Evolutionary conservation across 768 basidiomycete genomes (phyloP), one percentile per base, ranked within the genome.

Genomic region (Boletus pseudo-olivaceus): DNA sequence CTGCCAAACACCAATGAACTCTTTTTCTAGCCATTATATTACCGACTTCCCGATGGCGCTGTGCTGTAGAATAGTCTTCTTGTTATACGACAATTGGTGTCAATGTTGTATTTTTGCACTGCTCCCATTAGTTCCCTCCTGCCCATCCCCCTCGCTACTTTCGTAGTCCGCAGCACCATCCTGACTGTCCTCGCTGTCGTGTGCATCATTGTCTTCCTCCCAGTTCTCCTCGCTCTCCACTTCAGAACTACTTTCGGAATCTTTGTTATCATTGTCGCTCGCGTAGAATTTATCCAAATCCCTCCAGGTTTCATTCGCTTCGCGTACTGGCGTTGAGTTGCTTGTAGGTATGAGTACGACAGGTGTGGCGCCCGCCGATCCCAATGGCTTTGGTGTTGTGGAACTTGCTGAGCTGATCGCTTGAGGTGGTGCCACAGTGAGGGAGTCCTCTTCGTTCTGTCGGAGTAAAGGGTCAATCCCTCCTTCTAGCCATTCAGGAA

Each of bases 401-500:
- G 63, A 59, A 58, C 63, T 64, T 33, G 64, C 44, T 67, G 80
- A 59, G n/a, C 76, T 76, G 41, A 81, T 71, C 2, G 78, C 76
- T 33, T 72, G 71, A 19, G 69, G 65, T 20, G 72, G 67, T 32
- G 70, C 66, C 23, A 40, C 30, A 2, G 60, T 63, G n/a, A 64
- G 63, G 1, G 60, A 59, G 52, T 87, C 87, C 10, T 87, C 84
- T 43, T 79, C 81, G 19, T 73, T 76, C 56, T 93, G 87, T 54
- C 95, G 80, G 52, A 98, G 71, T 0, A 80, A 76, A 1, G 89
- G 73, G 59, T 93, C 90, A 5, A 90, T 90, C 0, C 93, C 93
- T 51, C 82, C 77, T 68, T 95, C 92, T 6, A 89, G 77, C 95
- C 95, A 97, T 62, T 92, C 91, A 0, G 92, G 90, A 0, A 96